Evolutionary conservation across 1,284 basidiomycete species (phyloP), one percentile per base, ranked within the genome.

Genomic region (Ustilago tritici): DNA sequence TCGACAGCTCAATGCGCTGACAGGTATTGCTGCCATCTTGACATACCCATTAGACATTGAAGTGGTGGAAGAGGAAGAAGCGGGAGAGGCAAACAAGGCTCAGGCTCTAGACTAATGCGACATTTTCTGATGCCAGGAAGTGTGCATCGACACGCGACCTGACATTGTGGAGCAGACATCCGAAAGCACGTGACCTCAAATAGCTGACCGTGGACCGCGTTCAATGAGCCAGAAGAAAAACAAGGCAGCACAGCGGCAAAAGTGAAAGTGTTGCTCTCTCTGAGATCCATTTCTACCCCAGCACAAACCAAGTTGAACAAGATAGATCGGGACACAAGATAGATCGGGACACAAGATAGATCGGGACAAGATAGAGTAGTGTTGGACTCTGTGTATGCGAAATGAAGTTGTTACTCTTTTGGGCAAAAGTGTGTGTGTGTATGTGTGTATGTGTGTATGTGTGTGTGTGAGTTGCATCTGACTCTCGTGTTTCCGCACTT

Each of bases 41-140:
- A 98, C 94, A 1, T 99, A 95, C 87, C 97, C 97, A 1, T 88
- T 99, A 32, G 97, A 99, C 84, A 89, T 99, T 19, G 97, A 99
- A 87, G 83, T 87, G 34, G 82, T 91, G 47, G 84, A 85, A 57
- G 83, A 83, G 59, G 85, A 86, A 10, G 95, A 97, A 86, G 73
- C 70, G 17, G 82, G 78, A 41, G 72, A 78, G 28, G 76, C 68
- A 5, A 53, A 61, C 14, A 66, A 65, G 59, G 57, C 31, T n/a
- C 38, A 67, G 34, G 43, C 23, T 28, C 23, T 28, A 28, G 23
- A 28, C 23, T 28, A 28, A 28, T 28, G 23, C 23, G 23, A 28
- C 23, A 28, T 28, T 28, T 28, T 28, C 23, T 3, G 23, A 28
- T 28, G 23, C 23, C 3, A 28, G 3, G 3, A 28, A 3, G 23